Base-by-base conservation (phyloP, 768 basidiomycete genomes). In the Phaeotremella skinneri region DNA sequence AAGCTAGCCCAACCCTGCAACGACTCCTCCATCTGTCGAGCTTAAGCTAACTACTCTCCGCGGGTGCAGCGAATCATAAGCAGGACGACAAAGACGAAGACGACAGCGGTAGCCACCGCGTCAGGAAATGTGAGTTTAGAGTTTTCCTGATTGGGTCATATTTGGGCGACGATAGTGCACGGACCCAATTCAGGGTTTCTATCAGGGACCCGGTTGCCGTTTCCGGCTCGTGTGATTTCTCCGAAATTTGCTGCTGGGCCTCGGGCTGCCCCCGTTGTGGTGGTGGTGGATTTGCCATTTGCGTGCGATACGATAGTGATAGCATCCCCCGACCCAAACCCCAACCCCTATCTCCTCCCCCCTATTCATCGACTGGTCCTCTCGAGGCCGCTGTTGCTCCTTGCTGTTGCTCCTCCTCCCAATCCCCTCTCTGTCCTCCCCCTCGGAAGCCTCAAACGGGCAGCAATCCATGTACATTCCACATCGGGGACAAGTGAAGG, bases 181-280 rank as follows among this genome's bases (percentile, higher is more conserved):
- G 43, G 43, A 13, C 23, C n/a, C n/a, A 6, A 21, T 45, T 45
- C 43, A 45, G 20, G 37, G 37, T 9, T 9, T n/a, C 6, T 14
- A 9, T 20, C 43, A 45, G 43, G 43, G 43, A 45, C 43, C 43
- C 43, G 43, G 43, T 45, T 45, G 11, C 43, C 43, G 43, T 45
- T 45, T 45, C 43, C 43, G 43, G 43, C 21, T n/a, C 9, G 37
- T 9, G 37, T 39, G n/a, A 39, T 39, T 39, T 39, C 37, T 39
- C 37, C 37, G 37, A 39, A 9, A 39, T 9, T n/a, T n/a, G n/a
- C n/a, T n/a, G n/a, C n/a, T n/a, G n/a, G n/a, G n/a, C n/a, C n/a
- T n/a, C n/a, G n/a, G n/a, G n/a, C n/a, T n/a, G n/a, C n/a, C n/a
- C n/a, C n/a, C n/a, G n/a, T n/a, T n/a, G n/a, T n/a, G n/a, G n/a